These are phyloP conservation scores for Aspergillus ellipticus DNA, from an alignment of 495 filamentous ascomycete species.

Conservation along the genomic window DNA sequence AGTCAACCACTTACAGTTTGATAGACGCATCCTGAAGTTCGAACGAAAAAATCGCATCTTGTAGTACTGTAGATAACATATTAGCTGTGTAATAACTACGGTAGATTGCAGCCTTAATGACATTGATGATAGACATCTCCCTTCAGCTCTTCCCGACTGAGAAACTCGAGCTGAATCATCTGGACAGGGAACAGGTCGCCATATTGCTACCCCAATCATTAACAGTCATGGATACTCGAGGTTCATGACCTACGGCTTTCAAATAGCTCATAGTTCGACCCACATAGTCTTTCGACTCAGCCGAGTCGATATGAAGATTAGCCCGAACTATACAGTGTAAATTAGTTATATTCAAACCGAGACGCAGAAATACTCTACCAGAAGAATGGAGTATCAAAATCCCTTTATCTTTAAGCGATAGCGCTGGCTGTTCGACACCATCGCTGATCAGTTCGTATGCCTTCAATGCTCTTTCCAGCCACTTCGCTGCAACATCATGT, in stretches of 20 bases:
- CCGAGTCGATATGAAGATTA: slow-evolving; percentile 10
- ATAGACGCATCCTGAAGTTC: neutral
- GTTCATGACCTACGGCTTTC: slow-evolving; percentile 20
- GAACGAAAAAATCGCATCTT: neutral
- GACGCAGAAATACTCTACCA: slow-evolving; percentile 8
- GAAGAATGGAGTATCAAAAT: slow-evolving; percentile 58
- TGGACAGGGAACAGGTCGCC: slow-evolving; percentile 61
- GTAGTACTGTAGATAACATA: neutral
- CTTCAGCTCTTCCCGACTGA: slow-evolving; percentile 36
- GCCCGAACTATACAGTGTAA: slow-evolving; percentile 22
- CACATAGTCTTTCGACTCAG: slow-evolving; percentile 7
- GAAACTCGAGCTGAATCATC: slow-evolving; percentile 65
- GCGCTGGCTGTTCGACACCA: slow-evolving; percentile 51
- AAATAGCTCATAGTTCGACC: slow-evolving; percentile 9
- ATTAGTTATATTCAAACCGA: neutral
- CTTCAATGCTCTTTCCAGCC: slow-evolving; percentile 70
- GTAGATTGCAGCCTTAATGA: slow-evolving; percentile 30
- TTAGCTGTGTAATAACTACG: neutral
- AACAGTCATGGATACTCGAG: too few relatives aligned
- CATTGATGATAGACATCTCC: slow-evolving; percentile 46
- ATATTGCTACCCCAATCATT: too few relatives aligned
- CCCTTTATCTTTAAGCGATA: slow-evolving; percentile 49
- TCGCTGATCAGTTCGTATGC: slow-evolving; percentile 53
- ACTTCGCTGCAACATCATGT: slow-evolving; percentile 56
- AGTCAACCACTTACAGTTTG: neutral